Evolutionary conservation across 805 yeast species (phyloP).

Genomic region (Spathaspora sp.): DNA sequence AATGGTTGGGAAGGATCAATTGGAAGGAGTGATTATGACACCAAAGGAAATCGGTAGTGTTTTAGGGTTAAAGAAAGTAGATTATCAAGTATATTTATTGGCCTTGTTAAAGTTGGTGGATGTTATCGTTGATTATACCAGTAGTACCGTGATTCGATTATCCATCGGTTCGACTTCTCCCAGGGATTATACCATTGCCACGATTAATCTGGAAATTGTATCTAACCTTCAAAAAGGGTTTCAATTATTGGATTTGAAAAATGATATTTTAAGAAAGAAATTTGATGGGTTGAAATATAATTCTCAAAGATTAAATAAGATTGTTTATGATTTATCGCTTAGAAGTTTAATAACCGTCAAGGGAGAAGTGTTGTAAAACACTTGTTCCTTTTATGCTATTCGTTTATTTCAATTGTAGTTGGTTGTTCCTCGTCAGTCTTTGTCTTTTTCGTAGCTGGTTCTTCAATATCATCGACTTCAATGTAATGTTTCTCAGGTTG

Average conservation of each 20-base stretch:
- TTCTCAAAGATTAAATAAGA: constrained; percentile 21
- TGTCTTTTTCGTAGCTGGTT: neutral
- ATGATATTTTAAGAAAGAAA: constrained; percentile 22
- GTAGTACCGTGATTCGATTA: constrained; percentile 17
- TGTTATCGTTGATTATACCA: constrained; percentile 21
- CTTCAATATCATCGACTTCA: neutral
- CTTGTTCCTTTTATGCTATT: neutral
- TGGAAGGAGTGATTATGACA: constrained; percentile 15
- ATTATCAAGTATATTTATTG: constrained; percentile 19
- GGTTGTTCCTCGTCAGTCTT: neutral
- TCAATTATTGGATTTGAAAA: constrained; percentile 25
- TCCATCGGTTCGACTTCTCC: constrained; percentile 10
- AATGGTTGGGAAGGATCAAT: constrained; percentile 3
- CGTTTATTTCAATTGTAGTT: neutral
- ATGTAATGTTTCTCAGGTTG: neutral
- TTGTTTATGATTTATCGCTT: constrained; percentile 22
- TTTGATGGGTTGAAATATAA: constrained; percentile 27
- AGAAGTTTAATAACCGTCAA: constrained; percentile 14
- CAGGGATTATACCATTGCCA: constrained; percentile 15
- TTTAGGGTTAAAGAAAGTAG: constrained; percentile 8
- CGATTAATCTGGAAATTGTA: constrained; percentile 19
- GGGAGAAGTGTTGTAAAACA: constrained; percentile 5
- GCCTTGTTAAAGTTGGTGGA: constrained; percentile 20
- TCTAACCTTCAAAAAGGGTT: constrained; percentile 22
- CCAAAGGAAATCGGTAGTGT: constrained; percentile 13